A percentile compares a stretch with the other conserved stretches of the same genome.
Conservation (phyloP, 371 early-diverging fungal species). For the Rhizopus sp. region DNA sequence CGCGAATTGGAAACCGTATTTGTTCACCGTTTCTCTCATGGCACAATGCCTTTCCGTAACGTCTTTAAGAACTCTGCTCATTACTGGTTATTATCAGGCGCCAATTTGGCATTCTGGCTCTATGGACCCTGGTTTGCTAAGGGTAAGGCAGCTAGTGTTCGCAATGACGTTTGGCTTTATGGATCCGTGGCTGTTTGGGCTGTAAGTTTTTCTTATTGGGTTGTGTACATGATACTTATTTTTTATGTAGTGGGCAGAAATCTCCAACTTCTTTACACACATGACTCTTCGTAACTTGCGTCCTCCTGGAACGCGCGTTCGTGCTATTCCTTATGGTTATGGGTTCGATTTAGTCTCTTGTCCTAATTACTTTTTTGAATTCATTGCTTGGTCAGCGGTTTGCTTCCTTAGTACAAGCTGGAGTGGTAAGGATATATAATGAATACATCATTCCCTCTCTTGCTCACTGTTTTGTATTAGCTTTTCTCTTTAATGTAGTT, state of each 20-base stretch:
- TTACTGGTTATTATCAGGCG: slow-evolving; percentile 91
- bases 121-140: slow-evolving; percentile 75
- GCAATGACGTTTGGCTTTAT: slow-evolving; percentile 58
- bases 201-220: slow-evolving; percentile 44
- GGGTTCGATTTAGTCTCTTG: slow-evolving; percentile 91
- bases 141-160: slow-evolving; percentile 51
- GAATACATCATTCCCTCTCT: neutral
- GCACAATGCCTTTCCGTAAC: slow-evolving; percentile 93
- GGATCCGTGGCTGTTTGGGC: slow-evolving; percentile 66
- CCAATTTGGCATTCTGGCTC: slow-evolving; percentile 84
- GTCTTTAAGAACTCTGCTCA: slow-evolving; percentile 95
- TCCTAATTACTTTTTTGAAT: slow-evolving; percentile 95
- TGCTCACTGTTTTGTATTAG: slow-evolving; percentile 25
- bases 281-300: slow-evolving; percentile 89
- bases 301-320: slow-evolving; percentile 86
- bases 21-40: slow-evolving; percentile 93
- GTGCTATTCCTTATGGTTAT: slow-evolving; percentile 92
- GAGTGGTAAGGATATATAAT: slow-evolving; percentile 50
- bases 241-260: slow-evolving; percentile 65
- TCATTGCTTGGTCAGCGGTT: slow-evolving; percentile 82
- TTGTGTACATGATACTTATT: neutral
- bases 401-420: slow-evolving; percentile 76
- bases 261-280: slow-evolving; percentile 87
- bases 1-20: slow-evolving; percentile 93
- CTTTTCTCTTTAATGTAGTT: slow-evolving; percentile 79